phyloP scores from a whole-genome alignment of 202 grass and related monocot genomes.

The Setaria viridis region DNA sequence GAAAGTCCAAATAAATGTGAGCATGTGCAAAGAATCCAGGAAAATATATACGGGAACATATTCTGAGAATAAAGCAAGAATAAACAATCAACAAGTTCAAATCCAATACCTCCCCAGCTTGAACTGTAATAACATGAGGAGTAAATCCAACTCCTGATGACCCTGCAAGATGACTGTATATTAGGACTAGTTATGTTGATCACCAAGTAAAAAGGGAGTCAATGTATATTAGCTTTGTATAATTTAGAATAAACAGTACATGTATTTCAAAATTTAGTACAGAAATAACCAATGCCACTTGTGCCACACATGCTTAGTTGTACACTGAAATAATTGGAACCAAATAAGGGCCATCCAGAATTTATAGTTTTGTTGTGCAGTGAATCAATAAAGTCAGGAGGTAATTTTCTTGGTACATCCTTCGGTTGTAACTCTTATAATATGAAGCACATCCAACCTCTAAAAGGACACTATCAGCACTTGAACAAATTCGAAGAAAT shows the following conservation, averaged over 20 bases:
- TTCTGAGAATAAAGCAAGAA: slow-evolving; percentile 36
- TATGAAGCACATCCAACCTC: slow-evolving; percentile 35
- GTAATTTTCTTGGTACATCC: slow-evolving; percentile 16
- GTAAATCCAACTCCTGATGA: slow-evolving; percentile 85
- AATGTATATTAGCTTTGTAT: slow-evolving; percentile 29
- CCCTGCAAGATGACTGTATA: slow-evolving; percentile 60
- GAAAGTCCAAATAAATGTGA: background rate
- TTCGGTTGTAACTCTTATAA: background rate
- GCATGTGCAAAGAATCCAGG: slow-evolving; percentile 17
- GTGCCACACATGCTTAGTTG: background rate
- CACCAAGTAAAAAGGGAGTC: slow-evolving; percentile 16
- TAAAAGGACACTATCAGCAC: background rate
- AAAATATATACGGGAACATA: slow-evolving; percentile 21
- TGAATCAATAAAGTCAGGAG: slow-evolving; percentile 13
- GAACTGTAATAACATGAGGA: slow-evolving; percentile 93
- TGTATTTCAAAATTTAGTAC: slow-evolving; percentile 8
- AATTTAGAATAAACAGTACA: background rate
- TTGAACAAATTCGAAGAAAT: slow-evolving; percentile 1
- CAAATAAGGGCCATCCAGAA: slow-evolving; percentile 24
- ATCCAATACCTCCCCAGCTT: slow-evolving; percentile 88
- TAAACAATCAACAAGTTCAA: background rate
- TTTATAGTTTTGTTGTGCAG: background rate
- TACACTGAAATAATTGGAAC: slow-evolving; percentile 11
- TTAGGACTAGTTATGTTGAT: slow-evolving; percentile 22
- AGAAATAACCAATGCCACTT: background rate